These are phyloP conservation scores for Voacanga thouarsii DNA, from an alignment of 257 asterid genomes.

Conservation along the genomic window DNA sequence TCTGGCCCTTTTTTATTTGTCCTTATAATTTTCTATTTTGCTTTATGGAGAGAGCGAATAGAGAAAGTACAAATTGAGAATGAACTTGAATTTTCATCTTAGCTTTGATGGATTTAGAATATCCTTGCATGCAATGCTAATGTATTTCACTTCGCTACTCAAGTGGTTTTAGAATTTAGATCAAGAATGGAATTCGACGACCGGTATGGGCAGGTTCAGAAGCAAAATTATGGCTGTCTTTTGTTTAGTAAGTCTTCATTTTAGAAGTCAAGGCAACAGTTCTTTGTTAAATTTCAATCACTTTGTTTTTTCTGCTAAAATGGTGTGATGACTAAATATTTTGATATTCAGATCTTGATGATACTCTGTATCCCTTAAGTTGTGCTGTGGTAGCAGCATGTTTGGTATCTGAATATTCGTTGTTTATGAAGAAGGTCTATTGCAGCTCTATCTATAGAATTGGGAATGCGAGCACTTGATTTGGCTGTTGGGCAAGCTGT, in stretches of 20 bases:
- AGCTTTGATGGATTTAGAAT: slow-evolving; percentile 21
- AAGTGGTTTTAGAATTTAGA: slow-evolving; percentile 34
- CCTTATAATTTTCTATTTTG: too few species aligned
- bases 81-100: slow-evolving; percentile 20
- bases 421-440: too few species aligned
- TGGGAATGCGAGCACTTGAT: slow-evolving; percentile 74
- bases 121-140: slow-evolving; percentile 33
- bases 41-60: too few species aligned
- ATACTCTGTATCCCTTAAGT: slow-evolving; percentile 89
- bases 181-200: slow-evolving; percentile 70
- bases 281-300: too few species aligned
- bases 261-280: too few species aligned
- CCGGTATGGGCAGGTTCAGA: slow-evolving; percentile 60
- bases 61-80: slow-evolving; percentile 27
- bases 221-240: slow-evolving; percentile 83
- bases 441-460: slow-evolving; percentile 73
- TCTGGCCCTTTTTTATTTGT: too few species aligned
- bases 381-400: slow-evolving; percentile 64
- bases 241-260: too few species aligned
- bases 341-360: slow-evolving; percentile 74
- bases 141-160: slow-evolving; percentile 31
- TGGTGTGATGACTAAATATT: too few species aligned
- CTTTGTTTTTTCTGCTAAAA: too few species aligned
- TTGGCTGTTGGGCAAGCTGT: slow-evolving; percentile 64
- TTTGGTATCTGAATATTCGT: too few species aligned